Base-by-base conservation (phyloP, 2,329 filamentous ascomycete genomes). In the Rutstroemia sydowiana region DNA sequence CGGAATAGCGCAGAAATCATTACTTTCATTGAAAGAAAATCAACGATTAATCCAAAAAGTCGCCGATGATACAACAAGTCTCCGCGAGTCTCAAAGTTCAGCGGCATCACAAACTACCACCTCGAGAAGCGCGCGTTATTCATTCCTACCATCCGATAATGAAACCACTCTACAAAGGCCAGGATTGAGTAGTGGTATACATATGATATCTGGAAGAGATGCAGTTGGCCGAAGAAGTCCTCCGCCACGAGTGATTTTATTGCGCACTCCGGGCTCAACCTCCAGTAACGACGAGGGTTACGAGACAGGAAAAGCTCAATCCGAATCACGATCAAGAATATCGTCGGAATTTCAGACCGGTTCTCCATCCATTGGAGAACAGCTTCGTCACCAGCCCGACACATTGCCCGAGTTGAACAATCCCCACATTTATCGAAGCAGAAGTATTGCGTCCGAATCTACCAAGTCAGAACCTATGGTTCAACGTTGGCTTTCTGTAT, bases 61-160 rank as follows among this genome's bases (percentile, higher is more conserved):
- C 28, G 53, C 23, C 1, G 50, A 55, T 23, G 53, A 55, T 47
- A 53, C 51, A 6, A 50, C 21, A 32, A 46, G 45, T 21, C 31
- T 52, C 23, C 43, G 43, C 6, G 47, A 48, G 31, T 23, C 51
- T 13, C 37, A 53, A 37, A 52, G 48, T 21, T 48, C 44, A 5
- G 16, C 16, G 3, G 36, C 26, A 8, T 47, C 52, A n/a, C 52
- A 46, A 16, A 10, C 34, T 5, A n/a, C n/a, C n/a, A n/a, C n/a
- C n/a, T 45, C 48, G 1, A 45, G 28, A 18, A 43, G 31, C 3
- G 21, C 16, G 28, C 40, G 40, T 6, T 18, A 37, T 6, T 50
- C 31, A 23, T 20, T 28, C 18, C n/a, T 30, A 20, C 16, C 16
- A 9, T 50, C 45, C 20, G 48, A 50, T 26, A 45, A 45, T 21